A percentile compares a stretch with the other conserved stretches of the same genome.
phyloP scores from a whole-genome alignment of 2,329 filamentous ascomycete species.

The Massarina eburnea region DNA sequence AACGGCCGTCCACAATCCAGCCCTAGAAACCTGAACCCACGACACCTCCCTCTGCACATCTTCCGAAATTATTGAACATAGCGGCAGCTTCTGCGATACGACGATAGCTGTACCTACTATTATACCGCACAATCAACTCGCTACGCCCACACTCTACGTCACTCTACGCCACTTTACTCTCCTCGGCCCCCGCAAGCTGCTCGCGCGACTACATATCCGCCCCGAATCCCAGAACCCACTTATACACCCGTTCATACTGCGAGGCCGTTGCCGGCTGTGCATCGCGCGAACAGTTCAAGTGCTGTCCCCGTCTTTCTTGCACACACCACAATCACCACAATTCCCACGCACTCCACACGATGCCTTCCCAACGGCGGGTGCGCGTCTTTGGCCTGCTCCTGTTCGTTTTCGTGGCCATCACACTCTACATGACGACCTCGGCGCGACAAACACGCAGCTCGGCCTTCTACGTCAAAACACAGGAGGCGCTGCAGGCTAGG shows the following conservation, averaged over 20 bases:
- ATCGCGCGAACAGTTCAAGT: not conserved
- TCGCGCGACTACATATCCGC: constrained; percentile 3
- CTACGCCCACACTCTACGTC: not conserved
- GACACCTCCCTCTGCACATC: not conserved
- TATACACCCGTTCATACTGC: not conserved
- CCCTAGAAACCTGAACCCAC: too few relatives aligned
- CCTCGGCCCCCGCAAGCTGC: constrained; percentile 1
- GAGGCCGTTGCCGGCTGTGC: too few relatives aligned
- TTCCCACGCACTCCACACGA: constrained; percentile 15
- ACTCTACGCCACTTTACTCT: too few relatives aligned
- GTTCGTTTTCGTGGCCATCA: constrained; percentile 64
- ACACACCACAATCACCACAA: constrained; percentile 5
- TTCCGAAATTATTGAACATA: not conserved
- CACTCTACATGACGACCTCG: constrained; percentile 73
- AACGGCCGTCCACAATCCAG: too few relatives aligned
- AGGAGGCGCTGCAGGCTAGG: constrained; percentile 50
- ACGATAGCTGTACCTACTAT: not conserved
- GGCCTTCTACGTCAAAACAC: constrained; percentile 62
- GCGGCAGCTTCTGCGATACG: not conserved
- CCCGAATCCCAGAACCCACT: constrained; percentile 1
- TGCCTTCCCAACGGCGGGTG: constrained; percentile 60
- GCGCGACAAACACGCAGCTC: constrained; percentile 55
- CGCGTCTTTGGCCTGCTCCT: constrained; percentile 67
- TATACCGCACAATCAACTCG: not conserved
- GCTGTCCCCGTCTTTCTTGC: not conserved